Base-by-base conservation (phyloP, 495 filamentous ascomycete genomes). In the Mycothermus thermophilus region DNA sequence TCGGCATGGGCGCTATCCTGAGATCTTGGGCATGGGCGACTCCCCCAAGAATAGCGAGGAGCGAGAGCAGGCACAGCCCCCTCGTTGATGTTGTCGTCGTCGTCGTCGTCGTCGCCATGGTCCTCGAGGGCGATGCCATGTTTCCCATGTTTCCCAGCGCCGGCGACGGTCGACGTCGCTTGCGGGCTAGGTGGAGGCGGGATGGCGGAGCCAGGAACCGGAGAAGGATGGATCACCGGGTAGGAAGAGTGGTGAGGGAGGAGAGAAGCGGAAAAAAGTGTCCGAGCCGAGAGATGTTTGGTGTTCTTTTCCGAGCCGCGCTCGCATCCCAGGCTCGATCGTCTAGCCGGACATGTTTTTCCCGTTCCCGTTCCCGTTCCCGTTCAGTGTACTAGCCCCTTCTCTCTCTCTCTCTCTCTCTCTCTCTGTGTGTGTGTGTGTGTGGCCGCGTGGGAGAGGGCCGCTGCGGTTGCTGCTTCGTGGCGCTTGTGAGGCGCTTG, bases 121-220 rank as follows among this genome's bases (percentile, higher is more conserved):
- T n/a, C n/a, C n/a, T n/a, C n/a, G n/a, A n/a, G n/a, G n/a, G n/a
- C n/a, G n/a, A n/a, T n/a, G n/a, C n/a, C n/a, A n/a, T n/a, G n/a
- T n/a, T n/a, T n/a, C n/a, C n/a, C n/a, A n/a, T 45, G 43, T 37
- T 50, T 41, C 46, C 39, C 48, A 44, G 50, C 41, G 43, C 44
- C 38, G 43, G 53, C 48, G 42, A 59, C 55, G 55, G 52, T 63
- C 50, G 54, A 62, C 54, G 50, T 58, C 57, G 59, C 54, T 52
- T n/a, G 47, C 54, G 31, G 41, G 41, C 45, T 39, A 39, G 36
- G 37, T 32, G 38, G 32, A 23, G 17, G 17, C 35, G 15, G 31
- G 43, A 38, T 42, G 38, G 37, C 38, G 42, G n/a, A 45, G 32
- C 17, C 17, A 28, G 32, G 29, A 19, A 30, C 17, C 32, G 31